Base-by-base conservation (phyloP, 2,329 filamentous ascomycete species). In the Coniochaeta sp. region DNA sequence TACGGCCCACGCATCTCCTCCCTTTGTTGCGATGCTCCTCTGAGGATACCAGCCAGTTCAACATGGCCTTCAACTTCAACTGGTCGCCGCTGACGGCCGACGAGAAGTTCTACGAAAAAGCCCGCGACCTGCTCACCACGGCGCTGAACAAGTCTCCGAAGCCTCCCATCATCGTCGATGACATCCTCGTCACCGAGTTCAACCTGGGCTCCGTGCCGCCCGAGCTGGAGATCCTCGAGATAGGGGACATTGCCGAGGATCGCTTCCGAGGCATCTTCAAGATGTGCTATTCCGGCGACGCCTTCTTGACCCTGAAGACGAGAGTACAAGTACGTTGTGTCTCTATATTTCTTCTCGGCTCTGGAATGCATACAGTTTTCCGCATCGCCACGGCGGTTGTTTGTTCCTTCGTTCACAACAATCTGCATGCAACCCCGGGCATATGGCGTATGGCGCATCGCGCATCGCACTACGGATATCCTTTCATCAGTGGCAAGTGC, bases 61-160 rank as follows among this genome's bases (percentile, higher is more conserved):
- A 77, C 77, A 99, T 99, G 95, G 95, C 95, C 68, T 99, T 99
- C 89, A 98, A 98, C 82, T 99, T 99, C 90, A 98, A 98, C 91
- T 99, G 95, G 95, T 96, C 92, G 84, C 95, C 95, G 72, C 84
- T 99, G 66, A 95, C 96, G 78, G 93, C 93, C 72, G 95, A 98
- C 79, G 93, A 91, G 70, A 85, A 87, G 68, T 95, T 95, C 76
- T 93, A 93, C 77, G 86, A 89, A 73, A 89, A 92, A 68, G 93
- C 95, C 58, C 90, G 93, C 74, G 93, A 98, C 73, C 89, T 98
- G 74, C 84, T 99, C 69, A 99, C 95, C 28, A 89, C 90, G 61
- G 95, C 95, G 38, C 82, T 99, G 70, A 99, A 99, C 83, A 98
- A 98, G 78, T 95, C 91, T 59, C 93, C 93, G 42, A 98, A 98